Percentiles rank a stretch among this genome's conserved stretches.
These are phyloP conservation scores for Linum trigynum DNA, from an alignment of 345 rosid species.

Conservation along the genomic window DNA sequence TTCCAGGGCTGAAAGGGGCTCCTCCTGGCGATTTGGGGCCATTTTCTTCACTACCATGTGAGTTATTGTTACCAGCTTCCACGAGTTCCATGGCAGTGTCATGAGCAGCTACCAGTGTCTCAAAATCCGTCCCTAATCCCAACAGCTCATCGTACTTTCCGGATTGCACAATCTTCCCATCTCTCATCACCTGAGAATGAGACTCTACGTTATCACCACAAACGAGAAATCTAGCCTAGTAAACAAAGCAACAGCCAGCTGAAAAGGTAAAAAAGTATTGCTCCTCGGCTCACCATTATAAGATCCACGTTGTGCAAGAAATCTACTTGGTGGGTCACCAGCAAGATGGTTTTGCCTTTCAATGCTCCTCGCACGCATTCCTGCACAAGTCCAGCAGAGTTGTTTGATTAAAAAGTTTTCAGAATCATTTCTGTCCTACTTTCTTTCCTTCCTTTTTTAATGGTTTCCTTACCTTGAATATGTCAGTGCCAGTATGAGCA, in stretches of 20 bases:
- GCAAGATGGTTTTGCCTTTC: conserved; percentile 72
- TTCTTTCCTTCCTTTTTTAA: neutral
- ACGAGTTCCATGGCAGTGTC: conserved; percentile 82
- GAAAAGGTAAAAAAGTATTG: no score
- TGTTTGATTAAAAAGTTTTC: no score
- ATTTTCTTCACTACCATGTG: conserved; percentile 9
- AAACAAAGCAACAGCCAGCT: no score
- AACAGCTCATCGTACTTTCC: conserved; percentile 64
- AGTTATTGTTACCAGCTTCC: conserved; percentile 28
- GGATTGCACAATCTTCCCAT: conserved; percentile 74
- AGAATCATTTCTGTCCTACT: neutral
- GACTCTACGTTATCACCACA: neutral
- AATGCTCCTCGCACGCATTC: conserved; percentile 84
- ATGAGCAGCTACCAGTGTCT: conserved; percentile 75
- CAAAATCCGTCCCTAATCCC: conserved; percentile 56
- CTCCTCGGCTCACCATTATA: conserved; percentile 41
- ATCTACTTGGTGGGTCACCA: conserved; percentile 94
- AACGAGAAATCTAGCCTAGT: neutral
- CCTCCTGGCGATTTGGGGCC: conserved; percentile 34
- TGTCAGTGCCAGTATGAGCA: conserved; percentile 92
- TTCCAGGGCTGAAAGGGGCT: conserved; percentile 27
- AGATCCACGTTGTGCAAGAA: conserved; percentile 81
- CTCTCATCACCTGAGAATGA: conserved; percentile 70
- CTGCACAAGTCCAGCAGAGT: conserved; percentile 27
- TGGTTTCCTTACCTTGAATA: conserved; percentile 52